A percentile compares a stretch with the other conserved stretches of the same genome.
Evolutionary conservation across 1,139 yeast species (phyloP).

Genomic region (Yamadazyma buinensis): DNA sequence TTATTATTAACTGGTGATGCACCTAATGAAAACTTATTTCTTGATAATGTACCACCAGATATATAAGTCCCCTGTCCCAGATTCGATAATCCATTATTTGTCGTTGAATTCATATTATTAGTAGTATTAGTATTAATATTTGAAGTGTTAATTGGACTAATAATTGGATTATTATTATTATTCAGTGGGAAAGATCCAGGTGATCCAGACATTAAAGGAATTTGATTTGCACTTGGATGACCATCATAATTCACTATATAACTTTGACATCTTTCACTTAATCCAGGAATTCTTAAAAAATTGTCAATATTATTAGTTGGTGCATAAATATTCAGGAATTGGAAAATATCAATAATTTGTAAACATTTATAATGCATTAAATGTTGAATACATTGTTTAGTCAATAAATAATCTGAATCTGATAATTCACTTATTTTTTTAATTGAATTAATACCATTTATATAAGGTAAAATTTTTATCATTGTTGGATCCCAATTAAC

Average conservation of each 20-base stretch:
- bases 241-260: constrained; percentile 47
- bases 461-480: constrained; percentile 79
- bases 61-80: not conserved
- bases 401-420: constrained; percentile 72
- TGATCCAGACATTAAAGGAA: too few relatives aligned
- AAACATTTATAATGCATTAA: constrained; percentile 86
- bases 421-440: constrained; percentile 74
- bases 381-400: constrained; percentile 87
- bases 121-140: not conserved
- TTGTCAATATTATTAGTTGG: constrained; percentile 75
- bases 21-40: constrained; percentile 10
- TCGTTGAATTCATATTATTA: too few relatives aligned
- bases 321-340: constrained; percentile 83
- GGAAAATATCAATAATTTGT: constrained; percentile 80
- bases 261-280: constrained; percentile 84
- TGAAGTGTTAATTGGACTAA: not conserved
- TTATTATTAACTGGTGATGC: constrained; percentile 16
- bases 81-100: too few relatives aligned
- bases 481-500: constrained; percentile 97
- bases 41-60: not conserved
- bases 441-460: constrained; percentile 85
- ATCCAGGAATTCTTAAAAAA: constrained; percentile 58
- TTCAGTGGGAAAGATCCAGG: too few relatives aligned
- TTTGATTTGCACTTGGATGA: not conserved
- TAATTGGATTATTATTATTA: too few relatives aligned